These are phyloP conservation scores for Ogataea salicorniae DNA, from an alignment of 805 yeast species.

Conservation along the genomic window DNA sequence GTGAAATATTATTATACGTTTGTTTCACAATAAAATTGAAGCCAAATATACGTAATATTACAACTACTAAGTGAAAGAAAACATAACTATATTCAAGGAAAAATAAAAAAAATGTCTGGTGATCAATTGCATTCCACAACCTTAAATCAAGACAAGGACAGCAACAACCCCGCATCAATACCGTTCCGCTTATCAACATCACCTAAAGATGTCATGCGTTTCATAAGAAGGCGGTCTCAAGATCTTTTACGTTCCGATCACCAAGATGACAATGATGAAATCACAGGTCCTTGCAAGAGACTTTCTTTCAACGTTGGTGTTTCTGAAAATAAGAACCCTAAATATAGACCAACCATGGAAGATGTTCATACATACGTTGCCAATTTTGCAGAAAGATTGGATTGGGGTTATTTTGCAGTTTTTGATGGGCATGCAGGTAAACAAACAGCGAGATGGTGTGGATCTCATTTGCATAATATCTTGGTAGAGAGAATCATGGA, in stretches of 20 bases:
- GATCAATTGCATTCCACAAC: not conserved
- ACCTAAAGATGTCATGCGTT: slow-evolving; percentile 19
- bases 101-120: not conserved
- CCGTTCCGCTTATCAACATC: slow-evolving; percentile 13
- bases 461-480: slow-evolving; percentile 70
- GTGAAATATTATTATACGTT: too few species aligned
- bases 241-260: slow-evolving; percentile 13
- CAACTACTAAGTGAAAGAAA: too few species aligned
- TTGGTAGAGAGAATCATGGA: slow-evolving; percentile 52
- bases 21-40: too few species aligned
- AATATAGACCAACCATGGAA: slow-evolving; percentile 87
- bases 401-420: slow-evolving; percentile 92
- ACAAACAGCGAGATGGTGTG: slow-evolving; percentile 92
- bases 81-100: not conserved
- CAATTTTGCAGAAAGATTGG: slow-evolving; percentile 84
- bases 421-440: slow-evolving; percentile 98
- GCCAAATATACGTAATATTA: too few species aligned
- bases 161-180: not conserved
- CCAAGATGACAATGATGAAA: slow-evolving; percentile 1
- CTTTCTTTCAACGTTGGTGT: slow-evolving; percentile 83
- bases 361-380: slow-evolving; percentile 93
- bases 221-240: slow-evolving; percentile 20
- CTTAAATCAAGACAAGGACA: not conserved
- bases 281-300: slow-evolving; percentile 40
- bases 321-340: slow-evolving; percentile 79